Conservation (phyloP, 164 flowering plant genomes). For the Sedum album region DNA sequence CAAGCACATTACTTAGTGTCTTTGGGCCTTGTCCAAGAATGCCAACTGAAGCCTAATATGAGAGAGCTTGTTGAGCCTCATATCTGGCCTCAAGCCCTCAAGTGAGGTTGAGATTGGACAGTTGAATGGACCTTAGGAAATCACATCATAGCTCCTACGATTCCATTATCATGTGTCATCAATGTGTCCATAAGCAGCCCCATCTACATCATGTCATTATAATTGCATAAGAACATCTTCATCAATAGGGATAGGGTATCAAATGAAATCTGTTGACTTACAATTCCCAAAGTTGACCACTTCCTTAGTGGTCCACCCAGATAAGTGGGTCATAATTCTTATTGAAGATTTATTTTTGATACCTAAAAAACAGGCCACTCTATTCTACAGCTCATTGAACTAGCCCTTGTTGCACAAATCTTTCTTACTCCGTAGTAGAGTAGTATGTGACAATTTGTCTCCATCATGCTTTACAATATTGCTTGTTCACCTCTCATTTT, state of each 20-base stretch:
- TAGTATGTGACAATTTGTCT: neutral
- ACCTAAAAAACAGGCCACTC: neutral
- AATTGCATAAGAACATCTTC: neutral
- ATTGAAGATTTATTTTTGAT: neutral
- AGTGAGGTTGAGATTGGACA: neutral
- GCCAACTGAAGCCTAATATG: neutral
- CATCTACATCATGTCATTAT: slow-evolving; percentile 7
- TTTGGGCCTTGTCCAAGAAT: neutral
- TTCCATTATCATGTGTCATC: neutral
- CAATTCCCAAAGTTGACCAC: slow-evolving; percentile 3
- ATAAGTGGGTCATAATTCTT: slow-evolving; percentile 2
- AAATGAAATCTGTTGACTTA: neutral
- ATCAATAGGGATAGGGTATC: neutral
- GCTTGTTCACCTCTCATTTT: neutral
- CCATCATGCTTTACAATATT: neutral
- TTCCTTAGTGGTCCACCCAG: neutral
- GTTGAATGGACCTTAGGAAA: neutral
- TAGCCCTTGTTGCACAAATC: neutral
- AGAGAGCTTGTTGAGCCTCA: neutral
- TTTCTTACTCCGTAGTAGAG: neutral
- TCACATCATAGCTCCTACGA: neutral
- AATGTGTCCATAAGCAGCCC: neutral
- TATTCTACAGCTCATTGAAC: slow-evolving; percentile 3
- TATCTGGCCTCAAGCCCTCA: neutral
- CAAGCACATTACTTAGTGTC: neutral